A percentile compares a stretch with the other conserved stretches of the same genome.
These are phyloP conservation scores for Pythium folliculosum DNA, from an alignment of 352 stramenopile species.

Conservation along the genomic window DNA sequence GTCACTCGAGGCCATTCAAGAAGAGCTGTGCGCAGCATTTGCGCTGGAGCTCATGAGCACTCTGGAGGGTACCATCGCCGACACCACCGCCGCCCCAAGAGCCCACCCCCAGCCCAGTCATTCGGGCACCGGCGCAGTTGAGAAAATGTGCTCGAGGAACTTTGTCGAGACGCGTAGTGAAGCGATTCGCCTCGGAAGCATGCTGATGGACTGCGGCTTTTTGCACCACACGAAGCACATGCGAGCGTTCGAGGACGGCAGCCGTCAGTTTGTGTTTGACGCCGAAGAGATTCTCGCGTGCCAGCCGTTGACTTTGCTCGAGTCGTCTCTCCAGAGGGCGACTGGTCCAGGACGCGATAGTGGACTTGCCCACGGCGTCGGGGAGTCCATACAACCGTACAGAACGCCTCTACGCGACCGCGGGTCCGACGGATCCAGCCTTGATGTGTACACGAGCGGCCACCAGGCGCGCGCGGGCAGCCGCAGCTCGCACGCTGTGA, in stretches of 20 bases:
- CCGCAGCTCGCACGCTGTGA: background rate
- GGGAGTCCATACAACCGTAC: too few species aligned
- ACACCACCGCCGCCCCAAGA: too few species aligned
- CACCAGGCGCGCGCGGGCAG: background rate
- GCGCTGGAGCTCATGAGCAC: constrained; percentile 46
- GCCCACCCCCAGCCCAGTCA: constrained; percentile 15
- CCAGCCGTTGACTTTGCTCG: constrained; percentile 26
- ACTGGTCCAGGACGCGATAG: background rate
- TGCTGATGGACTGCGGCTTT: constrained; percentile 40
- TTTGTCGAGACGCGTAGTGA: constrained; percentile 22
- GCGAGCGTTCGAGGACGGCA: constrained; percentile 24
- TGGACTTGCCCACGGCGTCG: too few species aligned
- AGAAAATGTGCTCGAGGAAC: constrained; percentile 8
- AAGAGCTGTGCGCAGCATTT: constrained; percentile 54
- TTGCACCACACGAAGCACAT: constrained; percentile 40
- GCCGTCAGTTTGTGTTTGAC: constrained; percentile 34
- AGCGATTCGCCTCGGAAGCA: constrained; percentile 39
- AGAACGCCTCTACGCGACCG: background rate
- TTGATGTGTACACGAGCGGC: background rate
- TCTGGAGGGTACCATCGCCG: too few species aligned
- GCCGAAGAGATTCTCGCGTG: constrained; percentile 29
- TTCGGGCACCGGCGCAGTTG: constrained; percentile 23
- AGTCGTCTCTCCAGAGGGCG: background rate
- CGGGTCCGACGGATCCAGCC: background rate
- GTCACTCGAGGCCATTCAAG: constrained; percentile 57